Conservation (phyloP, 2,329 filamentous ascomycete species). For the Monilinia aucupariae region DNA sequence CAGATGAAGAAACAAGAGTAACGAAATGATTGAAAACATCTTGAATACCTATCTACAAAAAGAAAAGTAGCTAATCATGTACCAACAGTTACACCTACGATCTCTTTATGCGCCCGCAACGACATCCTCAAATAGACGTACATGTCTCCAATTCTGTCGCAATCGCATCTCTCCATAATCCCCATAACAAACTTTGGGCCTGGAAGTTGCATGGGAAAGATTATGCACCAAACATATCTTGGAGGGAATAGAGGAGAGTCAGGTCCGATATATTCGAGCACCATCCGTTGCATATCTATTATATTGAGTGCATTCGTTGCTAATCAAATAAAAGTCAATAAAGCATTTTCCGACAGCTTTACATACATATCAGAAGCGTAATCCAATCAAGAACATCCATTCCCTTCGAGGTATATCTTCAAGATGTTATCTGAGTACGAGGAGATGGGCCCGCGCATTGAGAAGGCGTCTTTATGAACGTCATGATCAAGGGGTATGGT, state of each 20-base stretch:
- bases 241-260: too few relatives aligned
- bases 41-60: background rate
- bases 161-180: background rate
- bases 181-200: background rate
- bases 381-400: too few relatives aligned
- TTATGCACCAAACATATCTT: slow-evolving; percentile 9
- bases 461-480: background rate
- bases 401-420: too few relatives aligned
- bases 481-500: slow-evolving; percentile 2
- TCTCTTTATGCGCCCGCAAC: background rate
- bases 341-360: too few relatives aligned
- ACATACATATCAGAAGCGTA: too few relatives aligned
- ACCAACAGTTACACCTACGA: background rate
- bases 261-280: too few relatives aligned
- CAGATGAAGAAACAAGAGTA: background rate
- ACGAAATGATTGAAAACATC: slow-evolving; percentile 5
- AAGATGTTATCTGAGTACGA: background rate
- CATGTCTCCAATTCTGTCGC: background rate
- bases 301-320: too few relatives aligned
- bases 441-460: background rate
- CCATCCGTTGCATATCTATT: too few relatives aligned
- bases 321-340: too few relatives aligned
- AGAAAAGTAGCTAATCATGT: background rate
- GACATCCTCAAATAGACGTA: background rate
- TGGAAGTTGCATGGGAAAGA: background rate